Base-by-base conservation (phyloP, 257 asterid species). In the Cordia subcordata region DNA sequence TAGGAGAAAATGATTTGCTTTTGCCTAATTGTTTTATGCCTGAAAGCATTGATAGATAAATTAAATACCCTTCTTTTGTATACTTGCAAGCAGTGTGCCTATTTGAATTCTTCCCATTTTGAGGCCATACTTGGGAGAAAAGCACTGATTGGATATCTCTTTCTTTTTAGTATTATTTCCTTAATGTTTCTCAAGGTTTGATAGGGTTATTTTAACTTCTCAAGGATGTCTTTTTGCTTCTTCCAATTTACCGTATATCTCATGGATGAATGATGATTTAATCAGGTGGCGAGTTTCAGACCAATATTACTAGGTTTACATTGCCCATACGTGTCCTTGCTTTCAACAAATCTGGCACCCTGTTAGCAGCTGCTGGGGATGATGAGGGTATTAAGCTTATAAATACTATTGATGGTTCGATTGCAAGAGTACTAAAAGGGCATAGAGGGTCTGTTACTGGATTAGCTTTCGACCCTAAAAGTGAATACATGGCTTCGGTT, bases 301-400 rank as follows among this genome's bases (percentile, higher is more conserved):
- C 88, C n/a, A 93, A 80, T 67, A 85, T 93, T 64, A 86, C 99
- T 20, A 79, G 99, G 80, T 93, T 89, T 77, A 86, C 97, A 6
- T 68, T 93, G 74, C 99, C 99, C 10, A 80, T 93, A 40, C 96
- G 94, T 49, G 64, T 85, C 52, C 83, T 89, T 67, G 82, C 97
- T 67, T 93, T 93, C 83, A 93, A 86, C 54, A 86, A 82, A 76
- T 86, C 97, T 0, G 97, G 97, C 45, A 65, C 88, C 44, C 73
- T 93, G 83, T 82, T 93, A 75, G 99, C 97, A 65, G 94, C 97
- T 35, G 97, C 90, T 67, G 99, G 97, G 14, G 99, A 93, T 72
- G 99, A 79, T 49, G 99, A 89, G 58, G 97, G 95, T 61, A 83
- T 93, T 68, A 93, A 89, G 79, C 95, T 93, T 69, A 84, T 93